phyloP scores from a whole-genome alignment of 148 eudicot species.

The Persicaria tinctoria region DNA sequence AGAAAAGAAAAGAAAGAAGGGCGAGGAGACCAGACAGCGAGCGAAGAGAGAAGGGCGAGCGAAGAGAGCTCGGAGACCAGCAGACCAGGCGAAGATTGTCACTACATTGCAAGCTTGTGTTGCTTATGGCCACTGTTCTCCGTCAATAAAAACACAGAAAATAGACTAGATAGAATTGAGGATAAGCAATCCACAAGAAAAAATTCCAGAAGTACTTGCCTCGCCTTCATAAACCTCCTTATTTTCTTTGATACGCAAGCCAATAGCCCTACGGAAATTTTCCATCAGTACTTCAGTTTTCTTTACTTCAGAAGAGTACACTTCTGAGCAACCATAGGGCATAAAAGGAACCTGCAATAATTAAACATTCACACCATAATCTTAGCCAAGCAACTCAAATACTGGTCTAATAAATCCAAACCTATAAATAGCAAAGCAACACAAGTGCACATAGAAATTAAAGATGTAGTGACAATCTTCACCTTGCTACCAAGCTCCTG shows the following conservation, averaged over 20 bases:
- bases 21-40: too few relatives aligned
- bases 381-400: background rate
- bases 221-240: constrained; percentile 99
- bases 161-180: too few relatives aligned
- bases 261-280: constrained; percentile 88
- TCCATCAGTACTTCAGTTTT: constrained; percentile 99
- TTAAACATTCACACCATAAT: background rate
- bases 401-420: too few relatives aligned
- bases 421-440: too few relatives aligned
- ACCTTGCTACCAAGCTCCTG: constrained; percentile 99
- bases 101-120: too few relatives aligned
- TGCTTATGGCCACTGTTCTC: too few relatives aligned
- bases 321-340: constrained; percentile 99
- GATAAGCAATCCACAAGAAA: background rate
- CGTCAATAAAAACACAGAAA: too few relatives aligned
- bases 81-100: too few relatives aligned
- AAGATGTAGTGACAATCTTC: background rate
- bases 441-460: too few relatives aligned
- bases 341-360: constrained; percentile 72
- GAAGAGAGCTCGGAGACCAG: too few relatives aligned
- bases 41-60: too few relatives aligned
- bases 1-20: too few relatives aligned
- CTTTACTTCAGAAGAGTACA: constrained; percentile 98
- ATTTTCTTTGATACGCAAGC: constrained; percentile 94
- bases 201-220: constrained; percentile 34